Evolutionary conservation across 2,329 filamentous ascomycete genomes (phyloP).

Genomic region (Celoporthe dispersa): DNA sequence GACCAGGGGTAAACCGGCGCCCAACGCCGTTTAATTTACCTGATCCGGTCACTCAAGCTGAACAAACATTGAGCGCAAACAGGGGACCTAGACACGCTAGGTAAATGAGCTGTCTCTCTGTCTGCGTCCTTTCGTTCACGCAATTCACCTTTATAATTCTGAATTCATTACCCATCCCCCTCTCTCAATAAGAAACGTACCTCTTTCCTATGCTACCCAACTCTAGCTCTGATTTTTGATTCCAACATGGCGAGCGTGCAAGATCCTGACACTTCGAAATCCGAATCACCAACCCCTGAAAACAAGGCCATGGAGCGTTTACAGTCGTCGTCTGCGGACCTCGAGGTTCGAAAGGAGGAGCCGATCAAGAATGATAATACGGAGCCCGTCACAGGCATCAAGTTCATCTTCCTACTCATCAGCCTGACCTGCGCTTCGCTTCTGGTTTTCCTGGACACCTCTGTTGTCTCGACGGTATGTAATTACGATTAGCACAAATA

Average conservation of each 20-base stretch:
- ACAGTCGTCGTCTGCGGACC: not conserved
- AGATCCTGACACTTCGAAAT: not conserved
- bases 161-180: not conserved
- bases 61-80: not conserved
- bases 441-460: slow-evolving; percentile 15
- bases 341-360: not conserved
- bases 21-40: not conserved
- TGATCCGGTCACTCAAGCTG: not conserved
- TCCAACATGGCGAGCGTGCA: not conserved
- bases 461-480: slow-evolving; percentile 13
- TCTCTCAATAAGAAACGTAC: not conserved
- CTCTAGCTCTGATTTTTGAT: not conserved
- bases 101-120: not conserved
- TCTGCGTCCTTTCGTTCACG: not conserved
- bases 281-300: not conserved
- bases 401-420: slow-evolving; percentile 4
- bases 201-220: not conserved
- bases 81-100: not conserved
- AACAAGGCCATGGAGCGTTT: not conserved
- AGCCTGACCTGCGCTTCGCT: slow-evolving; percentile 15
- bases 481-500: not conserved
- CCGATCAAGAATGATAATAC: not conserved
- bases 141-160: not conserved
- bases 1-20: not conserved
- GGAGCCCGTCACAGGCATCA: slow-evolving; percentile 14